phyloP scores from a whole-genome alignment of 2,329 filamentous ascomycete genomes.

The Pseudophaeomoniella oleicola region DNA sequence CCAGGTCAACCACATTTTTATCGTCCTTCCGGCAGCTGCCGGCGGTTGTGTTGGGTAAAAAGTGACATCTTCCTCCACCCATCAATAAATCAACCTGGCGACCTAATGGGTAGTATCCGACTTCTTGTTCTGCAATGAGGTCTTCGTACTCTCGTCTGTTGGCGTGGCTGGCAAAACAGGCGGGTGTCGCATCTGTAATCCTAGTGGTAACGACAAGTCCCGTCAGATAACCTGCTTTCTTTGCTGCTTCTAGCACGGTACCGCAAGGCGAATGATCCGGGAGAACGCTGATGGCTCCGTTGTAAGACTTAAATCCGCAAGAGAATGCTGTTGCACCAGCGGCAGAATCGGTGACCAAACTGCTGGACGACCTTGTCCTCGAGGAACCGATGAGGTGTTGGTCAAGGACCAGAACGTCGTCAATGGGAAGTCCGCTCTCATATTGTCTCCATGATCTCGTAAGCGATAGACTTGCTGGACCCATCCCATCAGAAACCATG shows the following conservation, averaged over 20 bases:
- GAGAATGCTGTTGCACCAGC: slow-evolving; percentile 96
- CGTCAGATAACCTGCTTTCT: slow-evolving; percentile 79
- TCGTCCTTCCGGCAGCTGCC: slow-evolving; percentile 74
- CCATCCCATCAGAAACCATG: slow-evolving; percentile 99
- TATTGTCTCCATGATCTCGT: slow-evolving; percentile 78
- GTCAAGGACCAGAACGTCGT: slow-evolving; percentile 68
- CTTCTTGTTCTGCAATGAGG: slow-evolving; percentile 79
- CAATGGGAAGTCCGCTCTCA: slow-evolving; percentile 54
- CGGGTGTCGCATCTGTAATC: slow-evolving; percentile 89
- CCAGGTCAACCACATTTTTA: slow-evolving; percentile 59
- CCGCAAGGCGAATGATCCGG: slow-evolving; percentile 79
- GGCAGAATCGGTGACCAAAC: slow-evolving; percentile 84
- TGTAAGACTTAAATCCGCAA: slow-evolving; percentile 88
- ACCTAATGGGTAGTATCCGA: slow-evolving; percentile 76
- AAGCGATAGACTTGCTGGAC: slow-evolving; percentile 74
- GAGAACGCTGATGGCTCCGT: slow-evolving; percentile 82
- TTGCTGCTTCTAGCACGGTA: slow-evolving; percentile 84
- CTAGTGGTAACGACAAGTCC: slow-evolving; percentile 90
- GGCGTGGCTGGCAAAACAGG: slow-evolving; percentile 85
- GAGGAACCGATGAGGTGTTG: slow-evolving; percentile 81
- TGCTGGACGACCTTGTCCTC: slow-evolving; percentile 69
- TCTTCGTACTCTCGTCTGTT: slow-evolving; percentile 69
- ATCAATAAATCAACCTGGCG: slow-evolving; percentile 83
- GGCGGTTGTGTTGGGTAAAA: slow-evolving; percentile 64
- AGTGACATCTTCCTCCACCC: slow-evolving; percentile 86